Base-by-base conservation (phyloP, 1,284 basidiomycete species). In the Ceratobasidium sp. region DNA sequence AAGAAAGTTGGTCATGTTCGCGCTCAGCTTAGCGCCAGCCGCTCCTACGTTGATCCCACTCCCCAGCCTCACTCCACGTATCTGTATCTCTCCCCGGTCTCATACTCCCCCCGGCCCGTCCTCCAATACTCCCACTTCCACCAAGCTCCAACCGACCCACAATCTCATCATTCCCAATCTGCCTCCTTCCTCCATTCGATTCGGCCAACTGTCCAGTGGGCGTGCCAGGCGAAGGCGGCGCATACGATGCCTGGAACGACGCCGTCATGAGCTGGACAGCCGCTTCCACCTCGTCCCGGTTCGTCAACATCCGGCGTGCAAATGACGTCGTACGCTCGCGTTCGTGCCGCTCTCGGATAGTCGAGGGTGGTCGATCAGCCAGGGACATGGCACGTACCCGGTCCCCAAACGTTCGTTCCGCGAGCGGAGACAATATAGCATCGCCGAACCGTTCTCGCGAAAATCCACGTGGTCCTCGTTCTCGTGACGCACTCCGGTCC, bases 61-160 rank as follows among this genome's bases (percentile, higher is more conserved):
- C 71, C 16, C 71, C 71, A 6, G 58, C 48, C n/a, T 62, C 71
- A 5, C 29, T 49, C 71, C 71, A 73, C 13, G 58, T 59, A 46
- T 73, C 71, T 11, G 71, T 73, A 54, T 73, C 71, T 13, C 71
- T 3, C 0, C 71, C 71, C 1, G 58, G 58, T 11, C 71, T 34
- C 46, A 73, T 27, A 34, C 71, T 63, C 11, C 71, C 71, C 34
- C 31, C 71, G 9, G 48, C 48, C 7, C 46, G n/a, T 37, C 43
- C 58, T 14, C 58, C 46, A 1, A 48, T 48, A 54, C 71, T 72
- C 22, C 63, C 63, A 29, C 68, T 73, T 22, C 59, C 71, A 54
- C 58, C 51, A 11, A 73, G 58, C 48, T 73, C 71, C 24, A 73
- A n/a, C 58, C 71, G 27, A 0, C 71, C 71, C 22, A 73, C 71